Evolutionary conservation across 2,329 filamentous ascomycete species (phyloP), one percentile per base, ranked within the genome.

Genomic region (Colletotrichum cuscutae): DNA sequence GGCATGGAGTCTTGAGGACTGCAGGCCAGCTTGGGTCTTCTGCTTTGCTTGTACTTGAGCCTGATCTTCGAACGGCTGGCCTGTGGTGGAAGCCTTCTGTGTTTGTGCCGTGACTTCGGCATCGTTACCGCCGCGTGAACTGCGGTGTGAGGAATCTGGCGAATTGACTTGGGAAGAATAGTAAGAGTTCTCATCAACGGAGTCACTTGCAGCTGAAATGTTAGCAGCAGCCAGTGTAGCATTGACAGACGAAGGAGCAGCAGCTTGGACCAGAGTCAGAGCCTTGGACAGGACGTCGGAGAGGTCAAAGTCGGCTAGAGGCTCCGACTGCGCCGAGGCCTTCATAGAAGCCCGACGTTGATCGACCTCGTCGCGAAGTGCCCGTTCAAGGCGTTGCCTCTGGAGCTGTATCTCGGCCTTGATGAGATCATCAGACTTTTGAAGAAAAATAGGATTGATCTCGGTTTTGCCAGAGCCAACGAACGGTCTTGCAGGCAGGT

Each of bases 131-230:
- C 85, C 78, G 71, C 84, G 85, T 32, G 86, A 84, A 52, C 85
- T 84, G 72, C 85, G 83, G 62, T 84, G 85, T 35, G 86, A 74
- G 37, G 69, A 87, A 68, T 90, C 87, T 73, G 90, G 89, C 75
- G 95, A 97, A 81, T 95, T 94, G 86, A 95, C 92, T 85, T 93
- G 94, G 84, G 95, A 98, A 76, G 96, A 98, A 86, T 98, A 98
- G 83, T 97, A 97, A 53, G 95, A 97, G 80, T 97, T 95, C 81
- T 97, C 93, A 84, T 98, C 95, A 84, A 95, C 94, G 46, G 94
- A 97, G 82, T 96, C 94, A 88, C 88, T 93, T 79, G 89, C 84
- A 76, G 84, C 88, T 81, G 91, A 90, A 79, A 86, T 87, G 82
- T 92, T 88, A 73, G 71, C 83, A 83, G 81, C 83, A 83, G 80